Percentiles rank a stretch among this genome's conserved stretches.
phyloP scores from a whole-genome alignment of 805 yeast genomes.

The Wickerhamomyces mucosus region DNA sequence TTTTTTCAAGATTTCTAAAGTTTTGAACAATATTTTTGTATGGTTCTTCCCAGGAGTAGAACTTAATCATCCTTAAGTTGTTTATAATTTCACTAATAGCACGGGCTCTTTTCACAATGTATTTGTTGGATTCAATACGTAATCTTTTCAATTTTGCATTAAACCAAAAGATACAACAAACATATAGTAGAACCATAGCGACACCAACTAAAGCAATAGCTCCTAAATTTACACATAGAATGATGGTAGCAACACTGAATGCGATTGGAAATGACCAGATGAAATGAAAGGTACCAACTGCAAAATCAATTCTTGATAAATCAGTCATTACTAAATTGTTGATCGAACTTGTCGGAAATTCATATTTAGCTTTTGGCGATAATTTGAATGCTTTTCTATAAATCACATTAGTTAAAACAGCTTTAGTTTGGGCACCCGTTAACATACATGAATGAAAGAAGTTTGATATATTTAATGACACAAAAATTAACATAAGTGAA shows the following conservation, averaged over 20 bases:
- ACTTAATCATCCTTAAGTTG: slow-evolving; percentile 75
- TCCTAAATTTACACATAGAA: slow-evolving; percentile 62
- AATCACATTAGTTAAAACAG: slow-evolving; percentile 61
- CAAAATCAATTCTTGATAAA: slow-evolving; percentile 69
- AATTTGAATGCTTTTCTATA: slow-evolving; percentile 59
- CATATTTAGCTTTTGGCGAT: slow-evolving; percentile 45
- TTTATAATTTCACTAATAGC: slow-evolving; percentile 70
- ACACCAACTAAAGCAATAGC: slow-evolving; percentile 65
- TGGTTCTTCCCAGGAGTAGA: slow-evolving; percentile 87
- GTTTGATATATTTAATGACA: slow-evolving; percentile 47
- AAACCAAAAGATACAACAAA: slow-evolving; percentile 30
- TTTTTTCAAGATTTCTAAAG: slow-evolving; percentile 55
- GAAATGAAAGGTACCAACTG: slow-evolving; percentile 60
- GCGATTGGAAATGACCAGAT: slow-evolving; percentile 56
- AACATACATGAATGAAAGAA: slow-evolving; percentile 53
- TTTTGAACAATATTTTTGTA: slow-evolving; percentile 47
- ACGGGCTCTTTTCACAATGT: slow-evolving; percentile 71
- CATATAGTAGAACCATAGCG: slow-evolving; percentile 38
- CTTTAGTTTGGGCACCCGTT: slow-evolving; percentile 63
- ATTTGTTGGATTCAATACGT: slow-evolving; percentile 48
- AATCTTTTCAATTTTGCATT: slow-evolving; percentile 44
- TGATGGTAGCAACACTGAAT: slow-evolving; percentile 49
- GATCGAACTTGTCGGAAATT: slow-evolving; percentile 58
- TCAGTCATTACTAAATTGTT: slow-evolving; percentile 79
- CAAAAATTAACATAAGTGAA: slow-evolving; percentile 39